Conservation (phyloP, 768 basidiomycete genomes). For the Kwoniella shandongensis region DNA sequence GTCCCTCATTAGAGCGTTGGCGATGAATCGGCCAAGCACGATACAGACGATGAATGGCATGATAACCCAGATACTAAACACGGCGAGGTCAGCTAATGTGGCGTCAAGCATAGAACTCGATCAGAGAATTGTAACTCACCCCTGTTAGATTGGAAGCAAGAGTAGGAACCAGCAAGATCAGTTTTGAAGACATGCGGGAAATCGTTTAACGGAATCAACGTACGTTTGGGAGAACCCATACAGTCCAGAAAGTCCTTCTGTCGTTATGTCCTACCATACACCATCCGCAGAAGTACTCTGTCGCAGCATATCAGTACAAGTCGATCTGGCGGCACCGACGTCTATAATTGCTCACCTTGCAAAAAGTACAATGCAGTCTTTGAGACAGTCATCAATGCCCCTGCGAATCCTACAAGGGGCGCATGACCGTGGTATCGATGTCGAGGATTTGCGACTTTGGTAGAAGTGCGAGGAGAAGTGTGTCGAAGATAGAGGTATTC, state of each 20-base stretch:
- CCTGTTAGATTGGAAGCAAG: no score
- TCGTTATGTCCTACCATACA: slow-evolving; percentile 77
- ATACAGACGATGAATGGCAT: slow-evolving; percentile 65
- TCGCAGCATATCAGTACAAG: no score
- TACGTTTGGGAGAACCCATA: slow-evolving; percentile 75
- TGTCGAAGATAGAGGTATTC: slow-evolving; percentile 75
- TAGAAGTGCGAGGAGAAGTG: slow-evolving; percentile 56
- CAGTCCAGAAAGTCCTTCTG: slow-evolving; percentile 58
- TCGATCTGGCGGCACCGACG: no score
- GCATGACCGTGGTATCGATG: slow-evolving; percentile 59
- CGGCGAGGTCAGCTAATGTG: slow-evolving; percentile 28
- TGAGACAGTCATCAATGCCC: slow-evolving; percentile 73
- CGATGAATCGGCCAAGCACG: slow-evolving; percentile 66
- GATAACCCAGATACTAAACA: slow-evolving; percentile 72
- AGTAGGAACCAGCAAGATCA: no score
- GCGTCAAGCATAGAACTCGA: no score
- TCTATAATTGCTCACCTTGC: slow-evolving; percentile 64
- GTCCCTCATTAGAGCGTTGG: slow-evolving; percentile 50
- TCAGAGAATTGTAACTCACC: slow-evolving; percentile 12
- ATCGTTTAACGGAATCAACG: slow-evolving; percentile 21
- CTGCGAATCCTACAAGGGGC: slow-evolving; percentile 70
- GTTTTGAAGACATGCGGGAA: no score
- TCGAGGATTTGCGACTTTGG: slow-evolving; percentile 6
- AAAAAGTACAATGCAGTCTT: slow-evolving; percentile 82
- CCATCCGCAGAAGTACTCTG: slow-evolving; percentile 54